phyloP scores from a whole-genome alignment of 1,139 yeast species.

The Sugiyamaella paludigena region DNA sequence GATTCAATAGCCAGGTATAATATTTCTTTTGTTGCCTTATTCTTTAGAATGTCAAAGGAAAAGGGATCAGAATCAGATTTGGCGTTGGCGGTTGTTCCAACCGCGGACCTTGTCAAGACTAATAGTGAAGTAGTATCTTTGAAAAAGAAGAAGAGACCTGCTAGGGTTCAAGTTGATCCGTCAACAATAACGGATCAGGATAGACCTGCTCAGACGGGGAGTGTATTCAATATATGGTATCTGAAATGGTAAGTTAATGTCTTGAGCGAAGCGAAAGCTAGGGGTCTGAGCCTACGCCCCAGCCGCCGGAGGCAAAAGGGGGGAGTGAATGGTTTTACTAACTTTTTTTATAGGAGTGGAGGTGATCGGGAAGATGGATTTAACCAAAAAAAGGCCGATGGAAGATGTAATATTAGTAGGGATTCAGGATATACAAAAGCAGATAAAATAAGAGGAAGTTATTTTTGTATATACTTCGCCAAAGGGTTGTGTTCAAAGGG shows the following conservation, averaged over 20 bases:
- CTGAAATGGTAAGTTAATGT: conserved; percentile 56
- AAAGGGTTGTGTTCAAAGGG: conserved; percentile 86
- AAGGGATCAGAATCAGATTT: too few species aligned
- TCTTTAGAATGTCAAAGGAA: too few species aligned
- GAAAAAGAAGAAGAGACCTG: conserved; percentile 40
- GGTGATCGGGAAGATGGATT: conserved; percentile 40
- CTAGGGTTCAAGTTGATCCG: conserved; percentile 73
- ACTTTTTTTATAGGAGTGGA: conserved; percentile 32
- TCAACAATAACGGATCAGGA: conserved; percentile 58
- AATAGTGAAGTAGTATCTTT: too few species aligned
- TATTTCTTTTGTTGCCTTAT: too few species aligned
- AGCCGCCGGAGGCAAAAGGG: neutral
- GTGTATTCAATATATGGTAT: conserved; percentile 83
- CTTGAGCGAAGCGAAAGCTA: neutral
- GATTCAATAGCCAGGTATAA: too few species aligned
- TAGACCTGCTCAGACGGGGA: conserved; percentile 77
- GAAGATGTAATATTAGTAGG: conserved; percentile 53
- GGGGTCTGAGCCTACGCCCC: neutral
- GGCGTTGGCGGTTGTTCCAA: too few species aligned
- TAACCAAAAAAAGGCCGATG: conserved; percentile 47
- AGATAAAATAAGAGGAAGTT: conserved; percentile 45
- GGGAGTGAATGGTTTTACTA: neutral
- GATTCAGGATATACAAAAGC: conserved; percentile 82
- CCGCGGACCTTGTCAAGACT: too few species aligned
- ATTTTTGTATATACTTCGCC: conserved; percentile 80